Conservation (phyloP, 75 land plant genomes). For the Sequoia sempervirens region DNA sequence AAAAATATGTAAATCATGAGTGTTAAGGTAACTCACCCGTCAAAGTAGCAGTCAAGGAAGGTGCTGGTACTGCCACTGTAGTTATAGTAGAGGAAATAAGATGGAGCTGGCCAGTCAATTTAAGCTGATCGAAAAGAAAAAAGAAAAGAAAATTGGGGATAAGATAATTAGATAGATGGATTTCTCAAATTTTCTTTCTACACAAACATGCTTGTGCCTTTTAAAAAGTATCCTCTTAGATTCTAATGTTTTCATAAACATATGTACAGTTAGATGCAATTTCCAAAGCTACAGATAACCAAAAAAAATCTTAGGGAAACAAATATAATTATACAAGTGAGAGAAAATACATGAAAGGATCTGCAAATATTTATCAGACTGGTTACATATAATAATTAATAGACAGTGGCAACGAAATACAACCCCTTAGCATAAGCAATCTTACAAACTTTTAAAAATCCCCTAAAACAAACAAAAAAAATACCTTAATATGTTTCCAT, state of each 20-base stretch:
- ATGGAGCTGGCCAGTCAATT: conserved; percentile 81
- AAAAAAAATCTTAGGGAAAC: background rate
- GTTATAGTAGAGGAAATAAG: conserved; percentile 86
- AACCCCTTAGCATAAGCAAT: background rate
- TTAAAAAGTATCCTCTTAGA: background rate
- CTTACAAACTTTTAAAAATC: background rate
- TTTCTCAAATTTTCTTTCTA: background rate
- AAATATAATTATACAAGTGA: background rate
- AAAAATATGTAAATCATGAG: conserved; percentile 17
- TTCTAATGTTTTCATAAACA: background rate
- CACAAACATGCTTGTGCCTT: background rate
- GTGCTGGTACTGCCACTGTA: conserved; percentile 82
- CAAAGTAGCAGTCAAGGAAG: conserved; percentile 79
- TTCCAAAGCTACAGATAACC: background rate
- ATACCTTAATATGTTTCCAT: background rate
- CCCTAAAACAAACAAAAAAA: background rate
- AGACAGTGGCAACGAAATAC: background rate
- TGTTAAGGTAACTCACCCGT: conserved; percentile 43
- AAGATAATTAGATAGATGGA: background rate
- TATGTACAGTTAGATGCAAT: background rate
- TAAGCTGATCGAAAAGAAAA: conserved; percentile 47
- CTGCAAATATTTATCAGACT: background rate
- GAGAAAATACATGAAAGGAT: background rate
- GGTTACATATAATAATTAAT: background rate
- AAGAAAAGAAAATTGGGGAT: background rate